Evolutionary conservation across 495 filamentous ascomycete species (phyloP).

Genomic region (Chlorociboria aeruginascens): DNA sequence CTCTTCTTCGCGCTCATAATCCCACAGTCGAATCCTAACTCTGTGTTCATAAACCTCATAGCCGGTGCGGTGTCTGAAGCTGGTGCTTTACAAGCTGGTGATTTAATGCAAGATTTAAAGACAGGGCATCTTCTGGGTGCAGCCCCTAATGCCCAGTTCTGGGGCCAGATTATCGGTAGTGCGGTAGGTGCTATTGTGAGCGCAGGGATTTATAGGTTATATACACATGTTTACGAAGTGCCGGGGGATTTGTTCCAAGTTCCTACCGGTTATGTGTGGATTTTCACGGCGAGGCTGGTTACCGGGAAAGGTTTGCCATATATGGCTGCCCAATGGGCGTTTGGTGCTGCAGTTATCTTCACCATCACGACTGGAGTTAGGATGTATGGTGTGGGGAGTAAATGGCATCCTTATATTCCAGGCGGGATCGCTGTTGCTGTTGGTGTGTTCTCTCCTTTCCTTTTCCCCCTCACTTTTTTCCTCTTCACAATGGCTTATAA

Average conservation of each 20-base stretch:
- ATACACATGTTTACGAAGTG: slow-evolving; percentile 78
- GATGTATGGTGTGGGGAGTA: slow-evolving; percentile 36
- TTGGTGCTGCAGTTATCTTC: slow-evolving; percentile 58
- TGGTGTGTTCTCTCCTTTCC: slow-evolving; percentile 30
- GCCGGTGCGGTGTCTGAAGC: slow-evolving; percentile 84
- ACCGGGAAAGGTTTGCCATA: slow-evolving; percentile 80
- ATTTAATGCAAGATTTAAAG: slow-evolving; percentile 98
- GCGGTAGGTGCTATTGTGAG: slow-evolving; percentile 80
- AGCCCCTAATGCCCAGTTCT: slow-evolving; percentile 89
- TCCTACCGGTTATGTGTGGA: slow-evolving; percentile 91
- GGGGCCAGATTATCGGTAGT: slow-evolving; percentile 85
- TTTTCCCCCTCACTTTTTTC: background rate
- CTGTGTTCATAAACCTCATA: slow-evolving; percentile 83
- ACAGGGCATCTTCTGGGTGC: slow-evolving; percentile 90
- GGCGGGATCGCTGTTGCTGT: slow-evolving; percentile 94
- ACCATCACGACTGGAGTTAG: slow-evolving; percentile 55
- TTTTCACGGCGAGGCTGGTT: slow-evolving; percentile 90
- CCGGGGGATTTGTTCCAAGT: slow-evolving; percentile 86
- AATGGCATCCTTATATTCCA: slow-evolving; percentile 54
- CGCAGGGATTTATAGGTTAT: slow-evolving; percentile 81
- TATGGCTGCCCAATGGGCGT: slow-evolving; percentile 68
- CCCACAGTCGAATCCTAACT: slow-evolving; percentile 61
- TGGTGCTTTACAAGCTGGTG: slow-evolving; percentile 88
- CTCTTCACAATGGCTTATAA: slow-evolving; percentile 14
- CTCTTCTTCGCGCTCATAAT: slow-evolving; percentile 86